Evolutionary conservation across 2,329 filamentous ascomycete genomes (phyloP), one percentile per base, ranked within the genome.

Genomic region (Epichloe gansuensis): DNA sequence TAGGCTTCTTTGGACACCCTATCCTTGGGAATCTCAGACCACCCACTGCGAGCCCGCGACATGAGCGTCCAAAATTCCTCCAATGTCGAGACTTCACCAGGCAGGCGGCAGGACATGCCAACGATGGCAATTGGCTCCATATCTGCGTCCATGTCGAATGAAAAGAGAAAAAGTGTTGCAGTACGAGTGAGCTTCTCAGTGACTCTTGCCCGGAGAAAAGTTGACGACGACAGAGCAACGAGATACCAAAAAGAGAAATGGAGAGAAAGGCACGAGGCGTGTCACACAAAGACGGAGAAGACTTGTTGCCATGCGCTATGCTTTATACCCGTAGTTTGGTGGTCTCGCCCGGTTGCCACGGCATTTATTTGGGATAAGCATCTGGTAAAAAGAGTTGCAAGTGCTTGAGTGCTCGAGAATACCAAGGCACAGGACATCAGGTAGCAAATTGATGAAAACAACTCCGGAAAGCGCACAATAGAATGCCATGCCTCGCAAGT

Each of bases 61-160:
- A 71, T 62, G 35, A 75, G 63, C 21, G 71, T 68, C 72, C 72
- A 76, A 52, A 76, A 70, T 55, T 74, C 69, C 6, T 67, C 67
- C 4, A 69, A 65, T 8, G 63, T 71, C 7, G 67, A 63, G 17
- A 72, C 69, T 43, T 67, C 67, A 5, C 73, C 73, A 0, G 73
- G 70, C 46, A 75, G 64, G 25, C 72, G 72, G 56, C 72, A 75
- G 4, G 71, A 67, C 66, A 76, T 73, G 56, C 73, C 73, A 17
- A 75, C 65, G 25, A 76, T 69, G 60, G 73, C 73, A 39, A 76
- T 66, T 43, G 72, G 72, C 23, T 47, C 41, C 35, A 45, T 48
- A 28, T 45, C 38, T 13, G 21, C 41, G 35, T 51, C 50, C n/a
- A 51, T 47, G 44, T 54, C 57, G 21, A 21, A 46, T 52, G 38